These are phyloP conservation scores for Apiospora kogelbergensis DNA, from an alignment of 2,329 filamentous ascomycete genomes.

Conservation along the genomic window DNA sequence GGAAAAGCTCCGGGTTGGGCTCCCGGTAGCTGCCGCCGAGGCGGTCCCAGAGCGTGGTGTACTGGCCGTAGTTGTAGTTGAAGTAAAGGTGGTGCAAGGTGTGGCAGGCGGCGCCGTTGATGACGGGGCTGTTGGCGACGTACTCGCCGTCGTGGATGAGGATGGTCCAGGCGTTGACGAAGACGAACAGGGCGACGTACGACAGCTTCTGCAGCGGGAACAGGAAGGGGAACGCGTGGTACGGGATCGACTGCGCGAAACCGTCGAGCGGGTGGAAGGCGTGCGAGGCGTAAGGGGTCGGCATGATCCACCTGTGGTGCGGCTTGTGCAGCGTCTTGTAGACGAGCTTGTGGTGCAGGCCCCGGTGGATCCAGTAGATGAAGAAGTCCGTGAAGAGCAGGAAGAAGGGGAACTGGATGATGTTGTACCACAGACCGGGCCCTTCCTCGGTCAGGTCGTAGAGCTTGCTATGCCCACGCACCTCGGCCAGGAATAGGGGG, in stretches of 20 bases:
- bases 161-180: conserved; percentile 97
- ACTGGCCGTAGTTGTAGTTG: conserved; percentile 94
- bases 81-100: conserved; percentile 87
- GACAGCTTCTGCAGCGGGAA: conserved; percentile 91
- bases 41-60: conserved; percentile 89
- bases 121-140: conserved; percentile 81
- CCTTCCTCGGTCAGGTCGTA: conserved; percentile 79
- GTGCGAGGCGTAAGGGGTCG: conserved; percentile 86
- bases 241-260: conserved; percentile 83
- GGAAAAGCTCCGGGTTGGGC: conserved; percentile 83
- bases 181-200: conserved; percentile 81
- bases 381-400: conserved; percentile 73
- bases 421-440: conserved; percentile 76
- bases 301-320: conserved; percentile 99
- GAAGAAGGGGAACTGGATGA: conserved; percentile 81
- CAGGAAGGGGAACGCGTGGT: conserved; percentile 90
- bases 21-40: conserved; percentile 82
- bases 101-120: conserved; percentile 95
- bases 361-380: conserved; percentile 80
- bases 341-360: conserved; percentile 68
- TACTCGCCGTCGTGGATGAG: conserved; percentile 97
- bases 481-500: conserved; percentile 78
- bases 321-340: conserved; percentile 95
- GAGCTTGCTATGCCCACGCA: conserved; percentile 81
- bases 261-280: conserved; percentile 95